Evolutionary conservation across 805 yeast genomes (phyloP).

Genomic region (Candida pseudofarinosa): DNA sequence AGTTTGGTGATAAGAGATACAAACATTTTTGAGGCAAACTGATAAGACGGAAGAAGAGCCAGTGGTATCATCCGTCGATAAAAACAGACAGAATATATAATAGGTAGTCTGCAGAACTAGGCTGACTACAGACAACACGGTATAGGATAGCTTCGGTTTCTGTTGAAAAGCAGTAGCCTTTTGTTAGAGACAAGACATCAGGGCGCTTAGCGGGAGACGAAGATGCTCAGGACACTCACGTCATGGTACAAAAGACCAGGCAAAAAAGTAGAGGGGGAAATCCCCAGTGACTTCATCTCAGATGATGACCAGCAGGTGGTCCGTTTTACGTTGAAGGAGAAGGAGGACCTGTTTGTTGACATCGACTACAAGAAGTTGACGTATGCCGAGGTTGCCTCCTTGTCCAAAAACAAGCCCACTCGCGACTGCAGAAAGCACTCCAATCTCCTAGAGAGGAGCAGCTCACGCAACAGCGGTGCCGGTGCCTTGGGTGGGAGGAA

Average conservation of each 20-base stretch:
- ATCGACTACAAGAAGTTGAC: slow-evolving; percentile 32
- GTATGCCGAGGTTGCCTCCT: slow-evolving; percentile 43
- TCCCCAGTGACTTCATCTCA: slow-evolving; percentile 27
- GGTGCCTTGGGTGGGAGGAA: neutral
- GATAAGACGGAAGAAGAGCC: neutral
- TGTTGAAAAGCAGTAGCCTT: no score
- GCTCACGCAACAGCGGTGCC: slow-evolving; percentile 3
- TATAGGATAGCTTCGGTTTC: no score
- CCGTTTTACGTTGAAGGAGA: slow-evolving; percentile 25
- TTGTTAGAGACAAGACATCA: no score
- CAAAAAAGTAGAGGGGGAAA: slow-evolving; percentile 3
- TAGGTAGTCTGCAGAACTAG: no score
- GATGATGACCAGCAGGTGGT: slow-evolving; percentile 19
- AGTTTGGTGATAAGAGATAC: neutral
- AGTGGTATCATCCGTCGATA: no score
- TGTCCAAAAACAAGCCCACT: slow-evolving; percentile 14
- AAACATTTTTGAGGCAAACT: neutral
- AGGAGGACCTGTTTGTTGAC: slow-evolving; percentile 32
- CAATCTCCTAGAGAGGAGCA: slow-evolving; percentile 4
- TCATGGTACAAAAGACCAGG: slow-evolving; percentile 14
- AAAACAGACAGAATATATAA: no score
- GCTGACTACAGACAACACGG: no score
- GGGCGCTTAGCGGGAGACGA: no score
- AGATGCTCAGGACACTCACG: slow-evolving; percentile 17
- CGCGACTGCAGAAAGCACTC: neutral